A percentile compares a stretch with the other conserved stretches of the same genome.
phyloP scores from a whole-genome alignment of 2,329 filamentous ascomycete species.

The Aspergillus brasiliensis region DNA sequence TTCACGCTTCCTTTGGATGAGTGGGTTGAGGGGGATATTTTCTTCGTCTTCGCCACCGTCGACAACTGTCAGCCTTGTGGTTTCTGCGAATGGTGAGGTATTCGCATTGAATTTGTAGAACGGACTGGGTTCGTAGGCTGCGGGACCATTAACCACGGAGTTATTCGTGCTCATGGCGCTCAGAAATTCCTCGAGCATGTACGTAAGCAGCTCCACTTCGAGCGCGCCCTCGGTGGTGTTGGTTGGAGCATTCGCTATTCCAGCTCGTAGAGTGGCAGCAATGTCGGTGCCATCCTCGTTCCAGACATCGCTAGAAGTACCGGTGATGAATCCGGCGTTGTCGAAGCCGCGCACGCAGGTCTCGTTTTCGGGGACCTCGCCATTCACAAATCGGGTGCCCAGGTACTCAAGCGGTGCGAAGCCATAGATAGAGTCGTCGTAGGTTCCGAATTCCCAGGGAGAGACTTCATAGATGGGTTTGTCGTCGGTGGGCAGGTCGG shows the following conservation, averaged over 20 bases:
- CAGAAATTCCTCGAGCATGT: slow-evolving; percentile 59
- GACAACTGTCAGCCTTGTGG: slow-evolving; percentile 63
- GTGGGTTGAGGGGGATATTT: slow-evolving; percentile 73
- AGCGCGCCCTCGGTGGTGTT: background rate
- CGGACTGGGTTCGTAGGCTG: slow-evolving; percentile 71
- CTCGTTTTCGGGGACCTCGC: slow-evolving; percentile 56
- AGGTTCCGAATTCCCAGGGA: slow-evolving; percentile 74
- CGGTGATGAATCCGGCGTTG: slow-evolving; percentile 78
- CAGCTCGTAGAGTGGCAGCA: background rate
- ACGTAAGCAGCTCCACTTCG: background rate
- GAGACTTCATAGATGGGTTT: slow-evolving; percentile 71
- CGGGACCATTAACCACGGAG: slow-evolving; percentile 31
- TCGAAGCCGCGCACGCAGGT: slow-evolving; percentile 77
- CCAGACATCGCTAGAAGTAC: slow-evolving; percentile 79
- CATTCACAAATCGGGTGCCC: slow-evolving; percentile 69
- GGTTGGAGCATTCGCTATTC: background rate
- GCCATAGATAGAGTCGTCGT: slow-evolving; percentile 68
- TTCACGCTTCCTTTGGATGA: slow-evolving; percentile 67
- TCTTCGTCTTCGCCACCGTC: slow-evolving; percentile 74
- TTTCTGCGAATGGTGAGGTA: slow-evolving; percentile 59
- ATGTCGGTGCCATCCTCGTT: slow-evolving; percentile 60
- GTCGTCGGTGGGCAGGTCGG: background rate
- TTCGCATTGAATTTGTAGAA: slow-evolving; percentile 66
- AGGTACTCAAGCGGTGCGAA: slow-evolving; percentile 70
- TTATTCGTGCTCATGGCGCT: slow-evolving; percentile 55